Evolutionary conservation across 768 basidiomycete species (phyloP).

Genomic region (Cystofilobasidium bisporidii): DNA sequence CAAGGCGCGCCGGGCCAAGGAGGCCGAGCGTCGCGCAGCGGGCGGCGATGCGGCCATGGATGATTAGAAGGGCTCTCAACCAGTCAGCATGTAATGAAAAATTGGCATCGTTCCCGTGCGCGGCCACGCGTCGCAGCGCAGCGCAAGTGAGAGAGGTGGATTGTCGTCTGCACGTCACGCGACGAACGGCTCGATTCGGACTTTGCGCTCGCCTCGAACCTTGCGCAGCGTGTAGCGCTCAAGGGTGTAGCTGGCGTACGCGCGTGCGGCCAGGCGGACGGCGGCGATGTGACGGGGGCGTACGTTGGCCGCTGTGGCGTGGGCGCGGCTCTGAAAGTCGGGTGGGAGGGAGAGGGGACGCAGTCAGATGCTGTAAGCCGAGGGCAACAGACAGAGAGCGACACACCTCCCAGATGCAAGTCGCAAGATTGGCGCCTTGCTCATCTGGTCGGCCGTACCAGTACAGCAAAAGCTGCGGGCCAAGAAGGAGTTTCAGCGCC

Average conservation of each 20-base stretch:
- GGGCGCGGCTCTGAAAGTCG: conserved; percentile 58
- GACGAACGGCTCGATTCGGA: conserved; percentile 51
- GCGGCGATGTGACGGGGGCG: conserved; percentile 73
- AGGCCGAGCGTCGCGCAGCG: too few relatives aligned
- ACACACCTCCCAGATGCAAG: conserved; percentile 68
- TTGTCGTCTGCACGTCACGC: too few relatives aligned
- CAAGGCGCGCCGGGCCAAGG: conserved; percentile 2
- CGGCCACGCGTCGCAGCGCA: too few relatives aligned
- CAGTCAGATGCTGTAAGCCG: background rate
- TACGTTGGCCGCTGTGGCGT: conserved; percentile 69
- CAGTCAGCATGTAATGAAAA: too few relatives aligned
- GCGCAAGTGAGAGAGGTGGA: background rate
- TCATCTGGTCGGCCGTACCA: conserved; percentile 80
- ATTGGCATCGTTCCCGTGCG: too few relatives aligned
- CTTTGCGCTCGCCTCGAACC: conserved; percentile 48
- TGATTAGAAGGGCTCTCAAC: too few relatives aligned
- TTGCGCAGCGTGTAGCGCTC: conserved; percentile 70
- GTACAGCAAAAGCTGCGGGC: conserved; percentile 77
- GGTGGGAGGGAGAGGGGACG: background rate
- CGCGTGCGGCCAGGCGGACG: conserved; percentile 63
- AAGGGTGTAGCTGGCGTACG: conserved; percentile 33
- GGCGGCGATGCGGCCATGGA: conserved; percentile 9
- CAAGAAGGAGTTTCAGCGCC: too few relatives aligned
- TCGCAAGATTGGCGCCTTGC: conserved; percentile 80
- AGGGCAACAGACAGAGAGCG: too few relatives aligned